Evolutionary conservation across 768 basidiomycete species (phyloP), one percentile per base, ranked within the genome.

Genomic region (Galerina sulciceps): DNA sequence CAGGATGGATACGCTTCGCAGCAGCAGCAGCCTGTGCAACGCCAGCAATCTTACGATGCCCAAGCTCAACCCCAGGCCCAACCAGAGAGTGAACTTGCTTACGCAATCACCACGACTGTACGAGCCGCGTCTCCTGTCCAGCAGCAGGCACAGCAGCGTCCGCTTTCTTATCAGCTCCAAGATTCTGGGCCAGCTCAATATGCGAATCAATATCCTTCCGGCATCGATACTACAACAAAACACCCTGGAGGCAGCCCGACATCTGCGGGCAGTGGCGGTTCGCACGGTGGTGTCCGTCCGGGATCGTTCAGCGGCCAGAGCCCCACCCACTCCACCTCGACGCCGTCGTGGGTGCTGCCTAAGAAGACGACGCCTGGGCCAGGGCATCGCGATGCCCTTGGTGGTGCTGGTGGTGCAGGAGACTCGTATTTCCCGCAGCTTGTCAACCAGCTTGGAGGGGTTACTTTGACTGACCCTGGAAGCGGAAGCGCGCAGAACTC

Each of bases 261-360:
- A 3, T 23, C 31, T 37, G 10, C 14, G 11, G 6, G 18, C 26
- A 18, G 52, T 15, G 41, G 31, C n/a, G 26, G 58, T 18, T 13
- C 31, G 9, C 40, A n/a, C 15, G 45, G 23, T 20, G 50, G 42
- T 52, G 17, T 22, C 11, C 23, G 49, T 8, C 49, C 57, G 6
- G 31, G 56, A 2, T 44, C 45, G 38, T 31, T 5, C 26, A 31
- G 26, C 26, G 46, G 34, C 22, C 60, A 59, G 10, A 68, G 65
- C 40, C 67, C 64, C 11, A 58, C 53, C 26, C 56, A 60, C 22
- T 53, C 54, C 0, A 55, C 62, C 18, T 48, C 68, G 48, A 72
- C 69, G n/a, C 80, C 80, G 9, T 71, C 79, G 38, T 82, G 81
- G 81, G 76, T 81, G 1, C 59, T 82, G 26, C 81, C 79, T 13